phyloP scores from a whole-genome alignment of 169 alveolate species.

The Babesia ovata region DNA sequence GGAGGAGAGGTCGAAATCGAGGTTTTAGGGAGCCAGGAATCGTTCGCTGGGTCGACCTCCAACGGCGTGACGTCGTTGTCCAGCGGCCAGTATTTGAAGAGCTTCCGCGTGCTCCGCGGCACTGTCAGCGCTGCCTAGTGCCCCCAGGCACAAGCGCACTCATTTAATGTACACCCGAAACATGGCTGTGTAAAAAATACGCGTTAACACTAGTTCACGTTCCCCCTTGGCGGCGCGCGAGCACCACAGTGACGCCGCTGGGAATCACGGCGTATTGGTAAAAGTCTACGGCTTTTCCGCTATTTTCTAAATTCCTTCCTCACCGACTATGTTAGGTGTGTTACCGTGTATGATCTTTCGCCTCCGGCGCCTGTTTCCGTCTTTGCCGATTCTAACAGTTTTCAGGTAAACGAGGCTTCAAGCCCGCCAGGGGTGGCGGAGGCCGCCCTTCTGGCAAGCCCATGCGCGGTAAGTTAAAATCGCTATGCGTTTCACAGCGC shows the following conservation, averaged over 20 bases:
- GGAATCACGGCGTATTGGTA: conserved; percentile 1
- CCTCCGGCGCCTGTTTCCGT: background rate
- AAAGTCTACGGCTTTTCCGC: background rate
- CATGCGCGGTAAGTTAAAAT: conserved; percentile 24
- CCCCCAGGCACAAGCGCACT: background rate
- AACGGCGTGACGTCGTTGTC: conserved; percentile 59
- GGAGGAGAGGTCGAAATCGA: conserved; percentile 74
- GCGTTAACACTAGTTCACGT: background rate
- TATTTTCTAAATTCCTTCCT: background rate
- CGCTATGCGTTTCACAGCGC: background rate
- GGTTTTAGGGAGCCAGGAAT: conserved; percentile 67
- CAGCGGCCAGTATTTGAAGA: conserved; percentile 66
- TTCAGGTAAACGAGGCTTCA: conserved; percentile 65
- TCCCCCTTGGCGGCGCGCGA: background rate
- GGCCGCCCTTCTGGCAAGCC: conserved; percentile 35
- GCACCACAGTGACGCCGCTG: conserved; percentile 32
- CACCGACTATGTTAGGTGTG: conserved; percentile 58
- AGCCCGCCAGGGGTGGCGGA: conserved; percentile 61
- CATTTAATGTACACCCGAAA: background rate
- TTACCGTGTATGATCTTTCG: background rate
- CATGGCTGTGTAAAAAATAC: background rate
- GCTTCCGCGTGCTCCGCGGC: conserved; percentile 52
- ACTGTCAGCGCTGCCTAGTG: conserved; percentile 9
- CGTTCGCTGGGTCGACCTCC: conserved; percentile 39
- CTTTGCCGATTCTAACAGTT: background rate